These are phyloP conservation scores for Sarocladiaceae sp. DNA, from an alignment of 2,329 filamentous ascomycete species.

Conservation along the genomic window DNA sequence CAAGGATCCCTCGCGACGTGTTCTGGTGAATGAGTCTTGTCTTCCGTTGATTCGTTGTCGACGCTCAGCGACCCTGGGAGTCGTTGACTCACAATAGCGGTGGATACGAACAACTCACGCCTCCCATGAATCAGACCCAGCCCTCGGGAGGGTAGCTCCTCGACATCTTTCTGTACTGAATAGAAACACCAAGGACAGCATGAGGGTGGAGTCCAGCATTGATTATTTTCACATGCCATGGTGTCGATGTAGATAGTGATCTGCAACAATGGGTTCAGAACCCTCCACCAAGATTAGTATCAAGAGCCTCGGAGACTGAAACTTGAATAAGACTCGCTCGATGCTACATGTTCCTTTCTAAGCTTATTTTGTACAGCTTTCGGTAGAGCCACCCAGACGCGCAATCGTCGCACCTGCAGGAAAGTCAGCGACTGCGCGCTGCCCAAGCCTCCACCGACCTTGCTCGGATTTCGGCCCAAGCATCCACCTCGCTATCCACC, in stretches of 20 bases:
- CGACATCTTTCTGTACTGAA: too few relatives aligned
- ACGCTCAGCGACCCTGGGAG: background rate
- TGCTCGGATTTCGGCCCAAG: slow-evolving; percentile 8
- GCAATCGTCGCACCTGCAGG: background rate
- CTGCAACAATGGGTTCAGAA: too few relatives aligned
- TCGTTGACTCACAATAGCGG: slow-evolving; percentile 8
- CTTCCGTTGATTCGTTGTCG: slow-evolving; percentile 4
- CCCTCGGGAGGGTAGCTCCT: too few relatives aligned
- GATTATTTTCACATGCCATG: too few relatives aligned
- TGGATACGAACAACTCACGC: slow-evolving; percentile 2
- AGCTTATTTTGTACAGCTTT: background rate
- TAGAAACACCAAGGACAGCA: too few relatives aligned
- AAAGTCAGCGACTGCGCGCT: background rate
- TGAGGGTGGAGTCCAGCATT: too few relatives aligned
- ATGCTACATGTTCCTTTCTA: background rate
- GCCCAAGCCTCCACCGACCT: slow-evolving; percentile 7
- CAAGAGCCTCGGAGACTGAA: too few relatives aligned
- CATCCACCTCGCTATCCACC: slow-evolving; percentile 7
- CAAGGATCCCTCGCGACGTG: background rate
- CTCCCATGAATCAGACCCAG: background rate
- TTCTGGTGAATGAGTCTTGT: background rate
- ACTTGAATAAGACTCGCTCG: background rate
- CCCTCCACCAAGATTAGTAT: too few relatives aligned
- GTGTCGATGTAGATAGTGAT: too few relatives aligned
- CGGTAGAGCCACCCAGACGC: background rate